phyloP scores from a whole-genome alignment of 2,329 filamentous ascomycete species.

The Exophiala oligosperma region DNA sequence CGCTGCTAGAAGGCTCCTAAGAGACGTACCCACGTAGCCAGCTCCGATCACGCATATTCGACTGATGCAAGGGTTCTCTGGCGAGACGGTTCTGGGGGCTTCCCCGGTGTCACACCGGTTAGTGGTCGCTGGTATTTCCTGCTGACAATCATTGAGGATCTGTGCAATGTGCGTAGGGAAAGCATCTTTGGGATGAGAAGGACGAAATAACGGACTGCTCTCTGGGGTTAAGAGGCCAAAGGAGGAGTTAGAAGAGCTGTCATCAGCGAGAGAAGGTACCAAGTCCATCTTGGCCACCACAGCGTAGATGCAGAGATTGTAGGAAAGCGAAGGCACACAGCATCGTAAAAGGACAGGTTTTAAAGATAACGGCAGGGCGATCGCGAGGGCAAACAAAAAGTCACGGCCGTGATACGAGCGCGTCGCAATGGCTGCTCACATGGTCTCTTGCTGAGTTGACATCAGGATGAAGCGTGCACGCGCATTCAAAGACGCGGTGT shows the following conservation, averaged over 20 bases:
- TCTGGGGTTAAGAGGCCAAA: conserved; percentile 15
- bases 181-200: conserved; percentile 15
- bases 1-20: too few species aligned
- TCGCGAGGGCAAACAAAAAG: neutral
- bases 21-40: conserved; percentile 68
- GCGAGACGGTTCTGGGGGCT: neutral
- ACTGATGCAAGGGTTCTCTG: conserved; percentile 24
- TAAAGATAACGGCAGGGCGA: neutral
- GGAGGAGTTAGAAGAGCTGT: conserved; percentile 16
- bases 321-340: neutral
- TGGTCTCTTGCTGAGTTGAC: conserved; percentile 3
- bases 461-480: conserved; percentile 14
- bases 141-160: conserved; percentile 10
- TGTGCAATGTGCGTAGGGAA: conserved; percentile 11
- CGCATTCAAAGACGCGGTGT: conserved; percentile 5
- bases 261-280: conserved; percentile 19
- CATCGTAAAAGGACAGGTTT: neutral
- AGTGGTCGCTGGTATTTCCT: neutral
- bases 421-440: neutral
- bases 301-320: too few species aligned
- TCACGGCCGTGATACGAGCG: neutral
- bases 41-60: conserved; percentile 72
- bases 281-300: conserved; percentile 8
- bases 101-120: too few species aligned
- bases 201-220: conserved; percentile 18